phyloP scores from a whole-genome alignment of 2,329 filamentous ascomycete genomes.

The Apiospora koreana region DNA sequence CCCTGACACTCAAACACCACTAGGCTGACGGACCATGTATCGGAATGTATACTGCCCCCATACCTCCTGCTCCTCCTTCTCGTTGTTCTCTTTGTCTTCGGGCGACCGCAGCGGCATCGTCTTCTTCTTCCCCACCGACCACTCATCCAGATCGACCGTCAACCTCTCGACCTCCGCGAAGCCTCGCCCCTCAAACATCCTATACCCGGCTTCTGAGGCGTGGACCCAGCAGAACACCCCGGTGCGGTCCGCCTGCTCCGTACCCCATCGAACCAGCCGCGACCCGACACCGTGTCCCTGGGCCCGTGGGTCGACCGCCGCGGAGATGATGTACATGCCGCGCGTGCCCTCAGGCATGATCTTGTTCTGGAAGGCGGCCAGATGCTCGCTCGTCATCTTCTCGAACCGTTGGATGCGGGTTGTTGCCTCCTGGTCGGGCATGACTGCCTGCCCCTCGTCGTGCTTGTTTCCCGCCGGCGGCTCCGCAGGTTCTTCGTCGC shows the following conservation, averaged over 20 bases:
- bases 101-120: too few relatives aligned
- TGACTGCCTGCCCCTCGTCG: not conserved
- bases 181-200: constrained; percentile 31
- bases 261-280: constrained; percentile 35
- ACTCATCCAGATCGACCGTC: constrained; percentile 15
- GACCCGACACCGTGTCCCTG: constrained; percentile 36
- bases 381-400: constrained; percentile 30
- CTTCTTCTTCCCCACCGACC: constrained; percentile 7
- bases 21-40: constrained; percentile 11
- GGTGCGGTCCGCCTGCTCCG: constrained; percentile 28
- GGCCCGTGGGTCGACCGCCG: constrained; percentile 32
- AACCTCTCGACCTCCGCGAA: constrained; percentile 19
- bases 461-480: not conserved
- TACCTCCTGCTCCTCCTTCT: constrained; percentile 1
- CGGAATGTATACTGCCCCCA: constrained; percentile 9
- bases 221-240: constrained; percentile 36
- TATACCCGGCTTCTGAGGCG: constrained; percentile 33
- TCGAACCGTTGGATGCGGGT: constrained; percentile 29
- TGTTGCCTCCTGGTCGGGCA: not conserved
- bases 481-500: not conserved
- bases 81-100: not conserved
- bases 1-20: not conserved
- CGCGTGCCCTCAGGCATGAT: constrained; percentile 26
- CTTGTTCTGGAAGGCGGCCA: constrained; percentile 28
- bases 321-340: constrained; percentile 37